Conservation (phyloP, 2,329 filamentous ascomycete species). For the Xylaria sp. region DNA sequence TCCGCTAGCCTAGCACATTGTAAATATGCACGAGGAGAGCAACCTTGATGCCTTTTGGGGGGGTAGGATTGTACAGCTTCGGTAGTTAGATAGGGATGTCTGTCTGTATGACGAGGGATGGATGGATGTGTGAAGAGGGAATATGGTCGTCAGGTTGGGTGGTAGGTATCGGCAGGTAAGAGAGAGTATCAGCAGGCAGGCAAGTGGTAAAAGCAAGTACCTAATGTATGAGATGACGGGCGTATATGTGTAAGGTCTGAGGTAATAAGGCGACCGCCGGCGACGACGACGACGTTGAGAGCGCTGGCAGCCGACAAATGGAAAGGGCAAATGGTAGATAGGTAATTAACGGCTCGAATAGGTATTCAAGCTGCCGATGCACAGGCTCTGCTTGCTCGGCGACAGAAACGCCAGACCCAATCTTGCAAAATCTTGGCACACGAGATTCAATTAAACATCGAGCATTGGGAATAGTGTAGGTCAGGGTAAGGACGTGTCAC, state of each 20-base stretch:
- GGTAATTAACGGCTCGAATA: slow-evolving; percentile 7
- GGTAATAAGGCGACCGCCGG: background rate
- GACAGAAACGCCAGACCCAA: slow-evolving; percentile 17
- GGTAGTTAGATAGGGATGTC: background rate
- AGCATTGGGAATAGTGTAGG: slow-evolving; percentile 47
- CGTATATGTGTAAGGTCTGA: background rate
- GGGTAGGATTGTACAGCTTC: background rate
- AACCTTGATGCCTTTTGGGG: background rate
- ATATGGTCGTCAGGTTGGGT: background rate
- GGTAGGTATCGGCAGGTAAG: background rate
- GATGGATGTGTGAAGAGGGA: background rate
- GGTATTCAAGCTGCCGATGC: slow-evolving; percentile 14
- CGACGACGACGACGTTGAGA: background rate
- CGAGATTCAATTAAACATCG: slow-evolving; percentile 50
- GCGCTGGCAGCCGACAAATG: slow-evolving; percentile 10
- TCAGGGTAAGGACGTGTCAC: slow-evolving; percentile 49
- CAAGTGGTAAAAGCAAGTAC: no score
- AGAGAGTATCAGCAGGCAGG: background rate
- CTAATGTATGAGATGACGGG: no score
- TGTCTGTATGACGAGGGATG: background rate
- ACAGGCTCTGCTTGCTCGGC: slow-evolving; percentile 21
- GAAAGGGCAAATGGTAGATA: background rate
- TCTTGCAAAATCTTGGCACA: slow-evolving; percentile 27
- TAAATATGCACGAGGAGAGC: background rate
- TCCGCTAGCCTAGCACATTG: background rate